phyloP scores from a whole-genome alignment of 257 asterid genomes.

The Parsonsia alboflavescens region DNA sequence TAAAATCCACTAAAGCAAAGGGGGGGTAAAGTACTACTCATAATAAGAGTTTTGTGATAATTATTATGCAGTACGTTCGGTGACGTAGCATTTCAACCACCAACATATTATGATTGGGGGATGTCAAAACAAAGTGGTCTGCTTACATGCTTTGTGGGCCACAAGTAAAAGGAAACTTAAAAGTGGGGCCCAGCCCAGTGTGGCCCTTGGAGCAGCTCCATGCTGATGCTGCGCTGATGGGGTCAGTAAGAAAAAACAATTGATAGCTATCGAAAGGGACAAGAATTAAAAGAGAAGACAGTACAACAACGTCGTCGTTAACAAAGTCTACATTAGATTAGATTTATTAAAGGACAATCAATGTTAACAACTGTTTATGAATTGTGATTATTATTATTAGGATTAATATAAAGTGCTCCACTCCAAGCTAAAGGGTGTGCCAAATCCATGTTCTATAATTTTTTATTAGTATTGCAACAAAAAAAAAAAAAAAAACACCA shows the following conservation, averaged over 20 bases:
- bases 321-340: background rate
- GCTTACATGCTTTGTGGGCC: conserved; percentile 10
- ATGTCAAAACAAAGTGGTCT: conserved; percentile 4
- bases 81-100: conserved; percentile 13
- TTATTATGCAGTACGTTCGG: background rate
- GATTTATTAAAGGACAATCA: conserved; percentile 12
- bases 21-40: too few species aligned
- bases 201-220: background rate
- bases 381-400: background rate
- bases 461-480: too few species aligned
- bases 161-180: background rate
- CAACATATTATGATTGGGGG: conserved; percentile 10
- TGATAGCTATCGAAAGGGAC: conserved; percentile 15
- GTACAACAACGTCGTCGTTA: background rate
- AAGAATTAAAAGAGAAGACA: background rate
- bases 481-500: too few species aligned
- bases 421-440: background rate
- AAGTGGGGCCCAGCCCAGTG: background rate
- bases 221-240: background rate
- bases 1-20: too few species aligned
- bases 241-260: conserved; percentile 3
- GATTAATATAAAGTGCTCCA: background rate
- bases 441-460: background rate
- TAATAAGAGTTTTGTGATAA: background rate
- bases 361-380: conserved; percentile 19